Conservation (phyloP, 768 basidiomycete genomes). For the Rhodotorula graminis region DNA sequence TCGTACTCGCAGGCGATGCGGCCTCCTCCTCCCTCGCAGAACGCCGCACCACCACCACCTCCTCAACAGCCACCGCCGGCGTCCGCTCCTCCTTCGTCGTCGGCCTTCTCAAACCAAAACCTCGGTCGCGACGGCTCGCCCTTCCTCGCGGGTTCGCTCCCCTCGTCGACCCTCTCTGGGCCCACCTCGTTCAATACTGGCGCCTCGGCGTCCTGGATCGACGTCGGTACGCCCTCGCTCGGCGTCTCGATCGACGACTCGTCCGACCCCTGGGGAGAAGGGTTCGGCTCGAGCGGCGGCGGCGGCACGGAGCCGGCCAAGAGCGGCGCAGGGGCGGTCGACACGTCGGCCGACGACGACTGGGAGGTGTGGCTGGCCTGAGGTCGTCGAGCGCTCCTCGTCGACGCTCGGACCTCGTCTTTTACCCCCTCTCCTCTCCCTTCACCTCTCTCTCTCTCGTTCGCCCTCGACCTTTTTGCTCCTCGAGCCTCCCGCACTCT, state of each 20-base stretch:
- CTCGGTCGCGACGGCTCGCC: not conserved
- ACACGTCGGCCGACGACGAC: slow-evolving; percentile 9
- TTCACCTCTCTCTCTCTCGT: not conserved
- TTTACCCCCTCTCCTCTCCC: not conserved
- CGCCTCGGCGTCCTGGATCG: not conserved
- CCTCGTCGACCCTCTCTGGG: not conserved
- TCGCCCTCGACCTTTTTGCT: too few relatives aligned
- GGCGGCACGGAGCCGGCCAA: too few relatives aligned
- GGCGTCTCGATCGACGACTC: not conserved
- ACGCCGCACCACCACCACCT: not conserved
- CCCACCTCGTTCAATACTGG: not conserved
- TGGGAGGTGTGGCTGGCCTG: slow-evolving; percentile 22
- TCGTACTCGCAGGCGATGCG: not conserved
- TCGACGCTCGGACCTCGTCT: not conserved
- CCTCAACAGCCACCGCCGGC: not conserved
- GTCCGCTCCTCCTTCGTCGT: not conserved
- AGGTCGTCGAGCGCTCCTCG: not conserved
- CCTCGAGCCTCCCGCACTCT: too few relatives aligned
- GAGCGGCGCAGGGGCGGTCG: not conserved
- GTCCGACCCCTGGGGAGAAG: slow-evolving; percentile 12
- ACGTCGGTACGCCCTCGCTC: slow-evolving; percentile 25
- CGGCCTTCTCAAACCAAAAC: not conserved
- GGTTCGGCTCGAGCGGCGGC: not conserved
- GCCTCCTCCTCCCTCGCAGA: not conserved
- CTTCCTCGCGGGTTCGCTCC: slow-evolving; percentile 5